A percentile compares a stretch with the other conserved stretches of the same genome.
Evolutionary conservation across 495 filamentous ascomycete genomes (phyloP).

Genomic region (Annulohypoxylon bovei): DNA sequence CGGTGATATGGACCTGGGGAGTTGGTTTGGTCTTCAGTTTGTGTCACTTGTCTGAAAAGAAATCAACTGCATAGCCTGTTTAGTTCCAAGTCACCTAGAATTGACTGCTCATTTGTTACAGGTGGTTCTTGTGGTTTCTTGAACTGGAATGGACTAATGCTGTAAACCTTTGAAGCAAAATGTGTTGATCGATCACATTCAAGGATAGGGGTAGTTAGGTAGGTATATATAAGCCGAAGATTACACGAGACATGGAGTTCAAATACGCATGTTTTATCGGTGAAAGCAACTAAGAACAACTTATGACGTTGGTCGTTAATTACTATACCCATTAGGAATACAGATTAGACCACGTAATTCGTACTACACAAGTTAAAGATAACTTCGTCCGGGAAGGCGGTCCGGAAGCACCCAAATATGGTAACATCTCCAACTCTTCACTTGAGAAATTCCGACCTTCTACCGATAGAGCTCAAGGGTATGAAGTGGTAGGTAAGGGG

Average conservation of each 20-base stretch:
- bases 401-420: neutral
- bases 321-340: neutral
- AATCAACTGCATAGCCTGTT: constrained; percentile 18
- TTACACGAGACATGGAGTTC: neutral
- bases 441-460: constrained; percentile 14
- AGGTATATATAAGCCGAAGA: neutral
- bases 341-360: no score
- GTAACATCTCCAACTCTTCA: constrained; percentile 11
- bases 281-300: neutral
- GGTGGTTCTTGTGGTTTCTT: neutral
- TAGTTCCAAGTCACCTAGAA: constrained; percentile 1
- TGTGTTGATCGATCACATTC: neutral
- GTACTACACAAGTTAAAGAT: neutral
- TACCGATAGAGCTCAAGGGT: constrained; percentile 4
- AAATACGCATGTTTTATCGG: neutral
- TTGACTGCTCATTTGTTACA: neutral
- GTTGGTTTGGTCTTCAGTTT: constrained; percentile 20
- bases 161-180: neutral
- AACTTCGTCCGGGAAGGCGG: constrained; percentile 15
- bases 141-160: neutral
- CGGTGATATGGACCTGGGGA: neutral
- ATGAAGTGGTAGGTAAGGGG: neutral
- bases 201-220: neutral
- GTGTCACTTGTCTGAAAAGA: constrained; percentile 27
- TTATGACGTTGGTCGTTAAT: neutral